A percentile compares a stretch with the other conserved stretches of the same genome.
These are phyloP conservation scores for Periconia digitata DNA, from an alignment of 2,329 filamentous ascomycete genomes.

Conservation along the genomic window DNA sequence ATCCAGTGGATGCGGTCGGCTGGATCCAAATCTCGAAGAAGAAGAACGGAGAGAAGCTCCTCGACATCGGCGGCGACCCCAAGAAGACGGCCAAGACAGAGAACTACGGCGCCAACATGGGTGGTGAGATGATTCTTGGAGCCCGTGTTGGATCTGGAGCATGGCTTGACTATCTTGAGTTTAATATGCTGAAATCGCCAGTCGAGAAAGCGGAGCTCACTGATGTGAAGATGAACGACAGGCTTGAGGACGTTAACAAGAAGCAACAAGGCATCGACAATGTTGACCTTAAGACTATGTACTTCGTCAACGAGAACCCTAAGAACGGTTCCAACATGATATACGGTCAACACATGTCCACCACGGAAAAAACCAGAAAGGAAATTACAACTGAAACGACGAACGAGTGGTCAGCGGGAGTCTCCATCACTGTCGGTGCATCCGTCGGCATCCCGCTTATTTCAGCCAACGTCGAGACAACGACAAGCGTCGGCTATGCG, in stretches of 20 bases:
- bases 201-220: slow-evolving; percentile 1
- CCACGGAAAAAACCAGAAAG: not conserved
- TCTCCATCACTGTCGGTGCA: slow-evolving; percentile 3
- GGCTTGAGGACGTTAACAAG: slow-evolving; percentile 1
- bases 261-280: slow-evolving; percentile 2
- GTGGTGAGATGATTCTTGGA: slow-evolving; percentile 1
- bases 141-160: slow-evolving; percentile 1
- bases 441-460: slow-evolving; percentile 1
- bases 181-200: slow-evolving; percentile 5
- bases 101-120: not conserved
- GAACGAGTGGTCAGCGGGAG: slow-evolving; percentile 1
- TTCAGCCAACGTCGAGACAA: not conserved
- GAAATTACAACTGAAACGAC: not conserved
- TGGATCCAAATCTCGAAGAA: not conserved
- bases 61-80: slow-evolving; percentile 1
- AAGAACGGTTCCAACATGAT: not conserved
- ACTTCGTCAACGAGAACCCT: slow-evolving; percentile 1
- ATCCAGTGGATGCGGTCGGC: slow-evolving; percentile 3
- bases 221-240: not conserved
- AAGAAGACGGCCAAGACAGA: not conserved
- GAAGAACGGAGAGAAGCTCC: not conserved
- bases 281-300: not conserved
- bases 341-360: not conserved
- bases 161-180: slow-evolving; percentile 2
- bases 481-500: too few relatives aligned